Conservation (phyloP, 345 rosid species). For the Eutrema japonicum region DNA sequence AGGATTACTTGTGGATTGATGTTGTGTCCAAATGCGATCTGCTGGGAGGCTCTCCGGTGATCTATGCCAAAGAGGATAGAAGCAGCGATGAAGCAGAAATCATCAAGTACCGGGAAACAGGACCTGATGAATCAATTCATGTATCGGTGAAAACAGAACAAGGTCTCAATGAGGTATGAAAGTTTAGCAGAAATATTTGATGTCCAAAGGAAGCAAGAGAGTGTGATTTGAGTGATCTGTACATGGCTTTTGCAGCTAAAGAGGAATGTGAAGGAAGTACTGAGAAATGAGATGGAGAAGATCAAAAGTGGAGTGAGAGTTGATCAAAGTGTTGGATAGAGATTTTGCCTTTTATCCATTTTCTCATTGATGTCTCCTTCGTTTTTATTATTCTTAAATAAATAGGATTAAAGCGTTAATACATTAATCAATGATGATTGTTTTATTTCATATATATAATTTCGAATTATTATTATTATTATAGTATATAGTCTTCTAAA, state of each 20-base stretch:
- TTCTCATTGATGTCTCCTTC: slow-evolving; percentile 8
- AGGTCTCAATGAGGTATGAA: slow-evolving; percentile 69
- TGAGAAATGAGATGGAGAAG: slow-evolving; percentile 62
- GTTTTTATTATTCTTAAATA: not conserved
- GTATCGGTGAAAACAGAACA: slow-evolving; percentile 73
- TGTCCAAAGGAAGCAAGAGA: slow-evolving; percentile 10
- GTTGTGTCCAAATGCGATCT: slow-evolving; percentile 89
- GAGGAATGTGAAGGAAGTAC: slow-evolving; percentile 55
- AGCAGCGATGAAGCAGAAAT: slow-evolving; percentile 54
- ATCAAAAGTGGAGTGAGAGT: slow-evolving; percentile 43
- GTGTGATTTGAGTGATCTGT: slow-evolving; percentile 23
- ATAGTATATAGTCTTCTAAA: no score
- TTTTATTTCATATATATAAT: no score
- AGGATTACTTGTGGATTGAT: slow-evolving; percentile 79
- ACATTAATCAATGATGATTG: no score
- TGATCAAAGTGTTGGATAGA: slow-evolving; percentile 29
- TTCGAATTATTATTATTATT: no score
- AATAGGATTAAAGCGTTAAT: not conserved
- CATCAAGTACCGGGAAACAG: slow-evolving; percentile 61
- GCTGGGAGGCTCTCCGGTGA: slow-evolving; percentile 59
- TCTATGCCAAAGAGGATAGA: slow-evolving; percentile 61
- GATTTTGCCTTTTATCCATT: not conserved
- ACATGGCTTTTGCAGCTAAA: slow-evolving; percentile 57
- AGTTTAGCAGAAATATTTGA: slow-evolving; percentile 4
- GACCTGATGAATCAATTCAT: slow-evolving; percentile 69